phyloP scores from a whole-genome alignment of 2,329 filamentous ascomycete species.

The Coniochaeta sp. region DNA sequence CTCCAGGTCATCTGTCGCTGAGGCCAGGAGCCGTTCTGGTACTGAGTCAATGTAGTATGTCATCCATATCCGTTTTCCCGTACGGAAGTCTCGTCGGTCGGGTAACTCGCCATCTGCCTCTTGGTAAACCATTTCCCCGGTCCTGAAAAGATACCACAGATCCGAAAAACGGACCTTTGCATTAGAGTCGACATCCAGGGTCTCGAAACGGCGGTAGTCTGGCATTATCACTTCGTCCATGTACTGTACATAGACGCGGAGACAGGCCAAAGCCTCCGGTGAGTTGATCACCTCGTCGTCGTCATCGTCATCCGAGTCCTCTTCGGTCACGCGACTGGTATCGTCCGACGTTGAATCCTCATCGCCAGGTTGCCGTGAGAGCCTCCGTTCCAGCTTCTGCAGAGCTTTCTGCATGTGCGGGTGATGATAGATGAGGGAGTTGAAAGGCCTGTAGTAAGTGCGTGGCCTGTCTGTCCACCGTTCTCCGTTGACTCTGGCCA shows the following conservation, averaged over 20 bases:
- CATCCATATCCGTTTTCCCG: slow-evolving; percentile 5
- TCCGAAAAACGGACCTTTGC: slow-evolving; percentile 9
- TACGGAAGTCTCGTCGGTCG: slow-evolving; percentile 4
- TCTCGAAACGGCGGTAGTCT: slow-evolving; percentile 6
- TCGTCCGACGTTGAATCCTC: not conserved
- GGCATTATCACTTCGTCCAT: slow-evolving; percentile 7
- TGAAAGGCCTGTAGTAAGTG: slow-evolving; percentile 10
- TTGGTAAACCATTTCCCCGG: slow-evolving; percentile 8
- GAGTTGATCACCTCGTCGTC: slow-evolving; percentile 1
- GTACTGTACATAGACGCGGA: slow-evolving; percentile 4
- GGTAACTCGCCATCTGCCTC: slow-evolving; percentile 3
- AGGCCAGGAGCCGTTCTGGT: not conserved
- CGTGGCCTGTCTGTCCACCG: slow-evolving; percentile 7
- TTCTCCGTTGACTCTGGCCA: slow-evolving; percentile 8
- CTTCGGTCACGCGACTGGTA: not conserved
- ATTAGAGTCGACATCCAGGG: slow-evolving; percentile 2
- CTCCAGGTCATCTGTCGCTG: slow-evolving; percentile 4
- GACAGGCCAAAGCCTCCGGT: slow-evolving; percentile 1
- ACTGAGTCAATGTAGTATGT: slow-evolving; percentile 3
- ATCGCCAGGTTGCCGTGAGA: not conserved
- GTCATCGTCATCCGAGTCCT: slow-evolving; percentile 17
- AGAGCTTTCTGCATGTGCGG: not conserved
- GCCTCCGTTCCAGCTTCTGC: slow-evolving; percentile 3
- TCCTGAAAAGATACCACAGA: slow-evolving; percentile 11
- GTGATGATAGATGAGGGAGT: slow-evolving; percentile 9